Conservation (phyloP, 176 grass and related monocot species). For the Zoysia japonica region DNA sequence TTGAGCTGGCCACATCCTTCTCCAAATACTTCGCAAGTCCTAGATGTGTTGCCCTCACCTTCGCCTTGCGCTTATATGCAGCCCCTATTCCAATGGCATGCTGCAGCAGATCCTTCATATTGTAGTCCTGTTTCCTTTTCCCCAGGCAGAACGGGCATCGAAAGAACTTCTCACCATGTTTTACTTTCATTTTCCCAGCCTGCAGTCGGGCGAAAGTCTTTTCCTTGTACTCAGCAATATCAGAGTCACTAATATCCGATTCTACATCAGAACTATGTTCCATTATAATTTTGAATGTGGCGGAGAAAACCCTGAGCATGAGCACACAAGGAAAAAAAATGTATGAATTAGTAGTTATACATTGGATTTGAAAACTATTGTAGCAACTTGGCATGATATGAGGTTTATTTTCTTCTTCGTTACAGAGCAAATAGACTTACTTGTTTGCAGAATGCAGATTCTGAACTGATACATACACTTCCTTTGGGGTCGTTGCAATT, state of each 20-base stretch:
- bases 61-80: slow-evolving; percentile 53
- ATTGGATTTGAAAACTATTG: neutral
- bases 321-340: neutral
- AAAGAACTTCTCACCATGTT: slow-evolving; percentile 41
- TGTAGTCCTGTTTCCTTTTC: slow-evolving; percentile 75
- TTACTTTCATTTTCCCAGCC: slow-evolving; percentile 45
- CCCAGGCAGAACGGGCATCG: slow-evolving; percentile 72
- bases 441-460: neutral
- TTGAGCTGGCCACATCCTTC: slow-evolving; percentile 42
- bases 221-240: slow-evolving; percentile 52
- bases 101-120: slow-evolving; percentile 64
- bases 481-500: neutral
- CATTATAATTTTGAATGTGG: slow-evolving; percentile 37
- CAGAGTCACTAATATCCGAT: slow-evolving; percentile 71
- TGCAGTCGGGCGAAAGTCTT: slow-evolving; percentile 38
- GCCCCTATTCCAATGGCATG: slow-evolving; percentile 70
- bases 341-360: neutral
- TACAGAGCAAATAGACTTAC: neutral
- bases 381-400: neutral
- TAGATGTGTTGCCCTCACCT: slow-evolving; percentile 65
- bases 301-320: slow-evolving; percentile 4
- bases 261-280: slow-evolving; percentile 49
- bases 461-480: neutral
- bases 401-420: neutral
- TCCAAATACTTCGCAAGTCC: slow-evolving; percentile 67